Evolutionary conservation across 2,329 filamentous ascomycete species (phyloP).

Genomic region (Beauveria pseudobassiana): DNA sequence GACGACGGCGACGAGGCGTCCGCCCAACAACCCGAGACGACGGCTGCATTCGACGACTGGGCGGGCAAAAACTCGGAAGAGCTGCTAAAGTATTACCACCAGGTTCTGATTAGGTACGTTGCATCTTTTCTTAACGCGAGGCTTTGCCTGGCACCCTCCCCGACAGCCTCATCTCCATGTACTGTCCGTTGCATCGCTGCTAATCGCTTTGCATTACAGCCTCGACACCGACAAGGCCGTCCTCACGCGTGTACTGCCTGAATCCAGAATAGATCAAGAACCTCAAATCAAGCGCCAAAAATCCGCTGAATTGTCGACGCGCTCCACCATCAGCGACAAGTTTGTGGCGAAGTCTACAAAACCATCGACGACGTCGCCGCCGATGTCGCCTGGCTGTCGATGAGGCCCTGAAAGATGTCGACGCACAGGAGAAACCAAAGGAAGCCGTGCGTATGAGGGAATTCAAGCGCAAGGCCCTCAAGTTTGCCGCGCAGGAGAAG

Average conservation of each 20-base stretch:
- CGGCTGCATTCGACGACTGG: constrained; percentile 18
- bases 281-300: constrained; percentile 55
- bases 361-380: constrained; percentile 58
- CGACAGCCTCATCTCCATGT: background rate
- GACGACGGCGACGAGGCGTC: constrained; percentile 30
- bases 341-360: constrained; percentile 43
- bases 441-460: constrained; percentile 38
- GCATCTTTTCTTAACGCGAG: constrained; percentile 5
- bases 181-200: constrained; percentile 13
- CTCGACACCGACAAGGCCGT: constrained; percentile 48
- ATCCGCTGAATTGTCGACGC: constrained; percentile 35
- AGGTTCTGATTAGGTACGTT: constrained; percentile 31
- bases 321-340: constrained; percentile 47
- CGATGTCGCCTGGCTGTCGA: constrained; percentile 45
- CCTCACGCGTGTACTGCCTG: constrained; percentile 45
- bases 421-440: constrained; percentile 25
- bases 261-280: constrained; percentile 36
- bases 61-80: constrained; percentile 24
- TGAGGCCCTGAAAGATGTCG: constrained; percentile 41
- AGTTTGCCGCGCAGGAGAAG: constrained; percentile 55
- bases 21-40: constrained; percentile 19
- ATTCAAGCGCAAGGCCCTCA: constrained; percentile 57
- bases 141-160: background rate
- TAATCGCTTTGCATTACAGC: constrained; percentile 31
- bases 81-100: constrained; percentile 31